A percentile compares a stretch with the other conserved stretches of the same genome.
These are phyloP conservation scores for Talaromyces islandicus DNA, from an alignment of 2,329 filamentous ascomycete species.

Conservation along the genomic window DNA sequence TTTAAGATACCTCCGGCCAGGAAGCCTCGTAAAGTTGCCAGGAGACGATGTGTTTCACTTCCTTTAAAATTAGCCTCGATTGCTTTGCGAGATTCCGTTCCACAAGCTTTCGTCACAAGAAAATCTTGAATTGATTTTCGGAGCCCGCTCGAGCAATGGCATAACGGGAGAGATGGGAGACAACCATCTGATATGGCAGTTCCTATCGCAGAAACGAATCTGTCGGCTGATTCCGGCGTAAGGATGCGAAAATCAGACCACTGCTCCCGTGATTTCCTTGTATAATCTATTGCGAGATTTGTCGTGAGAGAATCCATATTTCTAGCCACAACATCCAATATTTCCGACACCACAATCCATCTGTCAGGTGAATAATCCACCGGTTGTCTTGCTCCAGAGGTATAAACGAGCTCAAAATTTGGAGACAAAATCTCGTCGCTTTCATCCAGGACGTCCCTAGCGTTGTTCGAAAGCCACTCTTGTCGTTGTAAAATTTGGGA, in stretches of 20 bases:
- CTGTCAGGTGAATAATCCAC: slow-evolving; percentile 51
- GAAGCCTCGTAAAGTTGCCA: slow-evolving; percentile 40
- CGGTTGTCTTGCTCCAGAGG: slow-evolving; percentile 47
- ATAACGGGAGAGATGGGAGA: neutral
- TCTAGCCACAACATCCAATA: slow-evolving; percentile 34
- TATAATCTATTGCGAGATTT: neutral
- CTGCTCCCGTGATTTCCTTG: neutral
- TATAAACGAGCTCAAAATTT: slow-evolving; percentile 59
- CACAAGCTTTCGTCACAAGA: too few species aligned
- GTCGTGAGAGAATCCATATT: neutral
- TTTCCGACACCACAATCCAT: slow-evolving; percentile 51
- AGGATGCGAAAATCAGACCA: too few species aligned
- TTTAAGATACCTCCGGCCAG: slow-evolving; percentile 50
- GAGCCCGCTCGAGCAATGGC: too few species aligned
- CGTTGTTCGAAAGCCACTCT: slow-evolving; percentile 38
- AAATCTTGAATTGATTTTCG: too few species aligned
- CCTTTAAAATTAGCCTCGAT: neutral
- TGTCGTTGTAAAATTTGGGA: slow-evolving; percentile 36
- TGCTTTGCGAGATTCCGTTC: neutral
- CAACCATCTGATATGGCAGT: neutral
- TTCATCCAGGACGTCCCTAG: slow-evolving; percentile 58
- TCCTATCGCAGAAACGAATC: neutral
- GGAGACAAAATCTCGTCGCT: slow-evolving; percentile 58
- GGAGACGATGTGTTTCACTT: neutral
- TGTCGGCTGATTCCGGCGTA: neutral